phyloP scores from a whole-genome alignment of 352 stramenopile genomes.

The Plasmopara halstedii region DNA sequence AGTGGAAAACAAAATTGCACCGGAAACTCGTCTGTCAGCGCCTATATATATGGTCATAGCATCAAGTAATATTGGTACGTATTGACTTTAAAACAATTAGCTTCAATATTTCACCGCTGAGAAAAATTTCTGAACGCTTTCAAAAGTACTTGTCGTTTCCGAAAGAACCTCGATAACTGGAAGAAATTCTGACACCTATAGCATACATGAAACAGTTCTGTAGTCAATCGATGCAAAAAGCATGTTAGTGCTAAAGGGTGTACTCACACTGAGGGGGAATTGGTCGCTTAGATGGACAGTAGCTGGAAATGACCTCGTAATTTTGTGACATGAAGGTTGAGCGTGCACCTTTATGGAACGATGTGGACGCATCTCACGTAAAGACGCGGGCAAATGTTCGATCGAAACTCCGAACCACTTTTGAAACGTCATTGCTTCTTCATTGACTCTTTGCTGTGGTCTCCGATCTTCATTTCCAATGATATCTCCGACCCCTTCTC shows the following conservation, averaged over 20 bases:
- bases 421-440: constrained; percentile 44
- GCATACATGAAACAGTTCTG: background rate
- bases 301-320: constrained; percentile 47
- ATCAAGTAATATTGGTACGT: background rate
- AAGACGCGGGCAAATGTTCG: constrained; percentile 21
- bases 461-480: constrained; percentile 22
- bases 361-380: constrained; percentile 31
- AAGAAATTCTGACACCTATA: constrained; percentile 47
- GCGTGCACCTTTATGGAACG: constrained; percentile 43
- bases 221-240: background rate
- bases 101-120: constrained; percentile 27
- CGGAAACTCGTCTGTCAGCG: constrained; percentile 44
- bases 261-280: constrained; percentile 48
- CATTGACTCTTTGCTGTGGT: constrained; percentile 20
- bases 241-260: background rate
- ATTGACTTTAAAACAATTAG: background rate
- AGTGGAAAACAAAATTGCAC: constrained; percentile 67
- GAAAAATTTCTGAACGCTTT: constrained; percentile 56
- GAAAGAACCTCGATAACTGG: constrained; percentile 61
- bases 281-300: constrained; percentile 51
- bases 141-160: constrained; percentile 56
- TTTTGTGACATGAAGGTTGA: constrained; percentile 36
- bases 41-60: constrained; percentile 17
- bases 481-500: background rate
- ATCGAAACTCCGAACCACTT: constrained; percentile 54